Conservation (phyloP, 306 rosid species). For the Medicago lupulina region DNA sequence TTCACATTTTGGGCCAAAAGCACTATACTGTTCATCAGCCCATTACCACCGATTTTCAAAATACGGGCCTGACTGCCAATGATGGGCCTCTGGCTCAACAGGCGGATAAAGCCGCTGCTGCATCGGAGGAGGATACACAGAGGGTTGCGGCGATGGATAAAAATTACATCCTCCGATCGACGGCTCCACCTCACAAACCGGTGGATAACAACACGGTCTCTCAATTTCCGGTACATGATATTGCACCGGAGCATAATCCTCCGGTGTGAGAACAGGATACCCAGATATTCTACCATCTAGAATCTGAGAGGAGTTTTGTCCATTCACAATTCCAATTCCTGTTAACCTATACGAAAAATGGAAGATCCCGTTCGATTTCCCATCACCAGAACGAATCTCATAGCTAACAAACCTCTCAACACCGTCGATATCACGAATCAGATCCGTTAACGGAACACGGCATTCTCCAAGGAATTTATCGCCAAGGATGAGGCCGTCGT, state of each 20-base stretch:
- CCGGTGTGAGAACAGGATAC: constrained; percentile 44
- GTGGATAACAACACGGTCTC: constrained; percentile 33
- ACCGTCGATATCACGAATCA: constrained; percentile 32
- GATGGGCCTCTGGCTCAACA: constrained; percentile 38
- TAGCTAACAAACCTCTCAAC: constrained; percentile 45
- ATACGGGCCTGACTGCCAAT: constrained; percentile 38
- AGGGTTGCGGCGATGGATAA: constrained; percentile 27
- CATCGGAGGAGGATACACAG: constrained; percentile 27
- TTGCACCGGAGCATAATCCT: constrained; percentile 9
- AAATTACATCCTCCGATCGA: constrained; percentile 9
- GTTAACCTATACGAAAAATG: constrained; percentile 49
- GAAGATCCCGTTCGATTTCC: constrained; percentile 56
- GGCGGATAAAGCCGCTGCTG: constrained; percentile 2
- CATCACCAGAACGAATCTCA: constrained; percentile 56
- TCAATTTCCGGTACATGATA: constrained; percentile 5
- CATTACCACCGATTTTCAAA: constrained; percentile 42
- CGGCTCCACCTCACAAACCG: neutral
- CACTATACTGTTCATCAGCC: no score
- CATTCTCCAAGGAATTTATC: constrained; percentile 56
- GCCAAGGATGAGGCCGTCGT: constrained; percentile 51
- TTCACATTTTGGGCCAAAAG: neutral
- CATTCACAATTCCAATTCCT: neutral
- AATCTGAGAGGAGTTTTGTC: constrained; percentile 21
- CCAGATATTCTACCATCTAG: constrained; percentile 48
- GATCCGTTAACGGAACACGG: constrained; percentile 48